Conservation (phyloP, 2,329 filamentous ascomycete genomes). For the Periconia sp. region DNA sequence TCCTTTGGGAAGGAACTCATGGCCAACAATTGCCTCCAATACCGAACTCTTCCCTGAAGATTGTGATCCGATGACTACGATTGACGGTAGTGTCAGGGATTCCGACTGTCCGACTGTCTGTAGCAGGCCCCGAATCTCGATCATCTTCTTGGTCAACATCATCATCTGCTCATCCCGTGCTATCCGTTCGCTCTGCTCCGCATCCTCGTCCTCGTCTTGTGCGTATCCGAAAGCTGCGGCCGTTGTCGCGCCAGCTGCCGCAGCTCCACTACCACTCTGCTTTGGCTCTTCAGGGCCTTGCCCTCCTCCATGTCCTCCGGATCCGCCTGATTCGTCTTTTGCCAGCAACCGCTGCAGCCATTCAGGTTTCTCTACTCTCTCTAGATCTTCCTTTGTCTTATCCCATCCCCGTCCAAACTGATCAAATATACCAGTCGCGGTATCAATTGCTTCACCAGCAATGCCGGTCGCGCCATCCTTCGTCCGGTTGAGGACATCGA, state of each 20-base stretch:
- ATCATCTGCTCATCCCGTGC: conserved; percentile 98
- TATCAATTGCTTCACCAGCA: conserved; percentile 72
- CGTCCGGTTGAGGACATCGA: conserved; percentile 76
- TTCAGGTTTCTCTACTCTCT: conserved; percentile 70
- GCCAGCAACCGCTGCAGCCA: conserved; percentile 79
- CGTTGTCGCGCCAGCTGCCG: conserved; percentile 71
- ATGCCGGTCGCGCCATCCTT: conserved; percentile 72
- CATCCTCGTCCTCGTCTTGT: conserved; percentile 70
- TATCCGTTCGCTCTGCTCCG: conserved; percentile 67
- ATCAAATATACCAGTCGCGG: conserved; percentile 75
- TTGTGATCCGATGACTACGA: conserved; percentile 98
- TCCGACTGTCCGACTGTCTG: conserved; percentile 92
- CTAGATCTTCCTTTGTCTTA: conserved; percentile 79
- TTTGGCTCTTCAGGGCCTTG: conserved; percentile 56
- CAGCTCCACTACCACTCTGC: conserved; percentile 61
- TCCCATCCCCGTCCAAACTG: conserved; percentile 84
- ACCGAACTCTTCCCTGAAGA: conserved; percentile 99
- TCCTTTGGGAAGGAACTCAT: conserved; percentile 98
- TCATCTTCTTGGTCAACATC: conserved; percentile 99
- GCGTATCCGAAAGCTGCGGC: conserved; percentile 81
- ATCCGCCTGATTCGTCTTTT: conserved; percentile 46
- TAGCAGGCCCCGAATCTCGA: conserved; percentile 92
- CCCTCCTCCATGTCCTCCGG: conserved; percentile 46
- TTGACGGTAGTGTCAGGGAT: conserved; percentile 86
- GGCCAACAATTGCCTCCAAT: conserved; percentile 93